phyloP scores from a whole-genome alignment of 2,329 filamentous ascomycete species.

The Penicillium griseofulvum region DNA sequence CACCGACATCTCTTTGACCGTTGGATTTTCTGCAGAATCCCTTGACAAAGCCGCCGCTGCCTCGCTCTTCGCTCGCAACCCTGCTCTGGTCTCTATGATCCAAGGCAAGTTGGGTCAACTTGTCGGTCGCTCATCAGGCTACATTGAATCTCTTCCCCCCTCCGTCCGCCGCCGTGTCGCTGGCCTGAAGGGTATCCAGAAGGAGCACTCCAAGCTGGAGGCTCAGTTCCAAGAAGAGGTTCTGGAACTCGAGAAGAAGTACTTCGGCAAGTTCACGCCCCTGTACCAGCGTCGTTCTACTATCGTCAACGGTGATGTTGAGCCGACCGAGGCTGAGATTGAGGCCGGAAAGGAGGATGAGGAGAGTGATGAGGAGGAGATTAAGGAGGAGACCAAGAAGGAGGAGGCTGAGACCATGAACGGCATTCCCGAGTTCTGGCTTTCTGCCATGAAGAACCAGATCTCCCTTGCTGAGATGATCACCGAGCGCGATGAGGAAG shows the following conservation, averaged over 20 bases:
- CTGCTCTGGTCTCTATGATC: constrained; percentile 93
- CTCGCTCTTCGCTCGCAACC: constrained; percentile 93
- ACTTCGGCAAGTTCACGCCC: constrained; percentile 97
- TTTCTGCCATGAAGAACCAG: constrained; percentile 99
- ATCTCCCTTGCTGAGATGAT: constrained; percentile 97
- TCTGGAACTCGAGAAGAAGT: constrained; percentile 97
- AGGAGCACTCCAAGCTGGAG: constrained; percentile 97
- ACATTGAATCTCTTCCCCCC: constrained; percentile 90
- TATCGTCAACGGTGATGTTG: constrained; percentile 82
- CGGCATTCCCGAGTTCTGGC: constrained; percentile 98
- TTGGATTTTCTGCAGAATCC: constrained; percentile 63
- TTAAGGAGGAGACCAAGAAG: constrained; percentile 53
- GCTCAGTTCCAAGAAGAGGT: constrained; percentile 98
- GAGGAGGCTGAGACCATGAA: constrained; percentile 52
- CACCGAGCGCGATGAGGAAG: constrained; percentile 92
- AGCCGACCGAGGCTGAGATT: constrained; percentile 85
- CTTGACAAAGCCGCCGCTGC: constrained; percentile 83
- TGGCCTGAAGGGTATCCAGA: constrained; percentile 95
- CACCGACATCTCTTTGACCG: constrained; percentile 9
- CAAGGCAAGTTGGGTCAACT: constrained; percentile 92
- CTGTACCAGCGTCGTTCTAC: constrained; percentile 91
- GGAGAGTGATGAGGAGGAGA: constrained; percentile 62
- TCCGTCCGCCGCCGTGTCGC: constrained; percentile 89
- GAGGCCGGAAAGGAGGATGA: constrained; percentile 80
- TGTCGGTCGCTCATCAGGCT: constrained; percentile 92